Conservation (phyloP, 2,329 filamentous ascomycete genomes). For the Ceratocystis huliohia region DNA sequence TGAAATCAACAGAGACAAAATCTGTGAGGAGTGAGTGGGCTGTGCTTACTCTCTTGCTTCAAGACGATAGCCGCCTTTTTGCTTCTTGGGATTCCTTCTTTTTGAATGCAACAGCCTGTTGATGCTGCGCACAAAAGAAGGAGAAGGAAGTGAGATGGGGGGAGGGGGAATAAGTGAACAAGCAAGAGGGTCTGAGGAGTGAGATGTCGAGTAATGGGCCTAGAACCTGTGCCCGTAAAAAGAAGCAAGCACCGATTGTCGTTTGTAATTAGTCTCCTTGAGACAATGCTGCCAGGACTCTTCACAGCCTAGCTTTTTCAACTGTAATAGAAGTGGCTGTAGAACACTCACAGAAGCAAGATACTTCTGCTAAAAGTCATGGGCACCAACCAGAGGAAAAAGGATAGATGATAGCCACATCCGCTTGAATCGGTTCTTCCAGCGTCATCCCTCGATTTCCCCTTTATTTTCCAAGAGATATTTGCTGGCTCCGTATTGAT, state of each 20-base stretch:
- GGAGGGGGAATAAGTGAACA: background rate
- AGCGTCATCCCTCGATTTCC: background rate
- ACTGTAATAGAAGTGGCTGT: no score
- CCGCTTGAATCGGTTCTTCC: no score
- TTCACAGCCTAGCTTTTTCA: background rate
- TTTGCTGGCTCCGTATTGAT: background rate
- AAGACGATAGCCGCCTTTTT: background rate
- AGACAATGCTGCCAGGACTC: background rate
- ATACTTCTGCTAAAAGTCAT: no score
- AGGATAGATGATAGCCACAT: no score
- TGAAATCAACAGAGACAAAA: background rate
- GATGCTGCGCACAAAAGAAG: no score
- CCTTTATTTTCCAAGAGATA: background rate
- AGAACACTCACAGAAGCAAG: no score
- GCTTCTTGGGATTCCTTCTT: background rate
- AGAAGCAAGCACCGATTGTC: background rate
- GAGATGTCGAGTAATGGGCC: background rate
- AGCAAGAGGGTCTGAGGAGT: background rate
- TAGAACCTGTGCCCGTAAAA: background rate
- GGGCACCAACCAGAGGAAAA: no score
- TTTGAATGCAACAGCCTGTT: background rate
- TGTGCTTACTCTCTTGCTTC: background rate
- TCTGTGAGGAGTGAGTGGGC: background rate
- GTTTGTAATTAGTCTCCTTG: background rate
- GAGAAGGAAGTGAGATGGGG: no score